Conservation (phyloP, 345 rosid species). For the Lepidium didymum region DNA sequence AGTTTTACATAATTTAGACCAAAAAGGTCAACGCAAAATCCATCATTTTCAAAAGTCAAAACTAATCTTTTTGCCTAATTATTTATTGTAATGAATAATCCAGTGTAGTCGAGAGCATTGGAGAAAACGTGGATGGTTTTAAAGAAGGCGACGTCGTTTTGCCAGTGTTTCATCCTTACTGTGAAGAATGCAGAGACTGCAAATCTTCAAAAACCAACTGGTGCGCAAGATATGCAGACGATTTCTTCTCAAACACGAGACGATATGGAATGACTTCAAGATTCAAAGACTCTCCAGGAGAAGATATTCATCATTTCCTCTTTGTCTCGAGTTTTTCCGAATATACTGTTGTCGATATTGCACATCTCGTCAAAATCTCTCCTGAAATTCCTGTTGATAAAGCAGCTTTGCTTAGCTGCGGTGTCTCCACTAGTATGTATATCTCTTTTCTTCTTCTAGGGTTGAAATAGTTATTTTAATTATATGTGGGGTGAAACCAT, state of each 20-base stretch:
- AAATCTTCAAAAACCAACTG: slow-evolving; percentile 45
- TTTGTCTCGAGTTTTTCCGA: slow-evolving; percentile 59
- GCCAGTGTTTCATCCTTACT: slow-evolving; percentile 48
- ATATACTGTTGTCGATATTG: slow-evolving; percentile 68
- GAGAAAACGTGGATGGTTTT: slow-evolving; percentile 49
- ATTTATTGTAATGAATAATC: background rate
- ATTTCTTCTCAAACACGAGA: slow-evolving; percentile 14
- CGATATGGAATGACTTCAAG: slow-evolving; percentile 46
- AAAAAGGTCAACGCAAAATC: background rate
- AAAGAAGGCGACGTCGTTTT: slow-evolving; percentile 52
- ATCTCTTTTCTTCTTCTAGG: background rate
- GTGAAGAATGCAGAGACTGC: slow-evolving; percentile 52
- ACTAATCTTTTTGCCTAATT: background rate
- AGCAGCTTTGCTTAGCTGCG: slow-evolving; percentile 60
- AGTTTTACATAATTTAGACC: slow-evolving; percentile 2
- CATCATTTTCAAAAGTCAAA: background rate
- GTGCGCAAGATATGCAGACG: slow-evolving; percentile 27
- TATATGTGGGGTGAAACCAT: background rate
- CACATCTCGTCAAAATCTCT: slow-evolving; percentile 42
- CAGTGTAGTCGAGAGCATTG: slow-evolving; percentile 74
- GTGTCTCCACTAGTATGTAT: slow-evolving; percentile 60
- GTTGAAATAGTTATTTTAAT: background rate
- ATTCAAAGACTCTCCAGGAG: slow-evolving; percentile 51
- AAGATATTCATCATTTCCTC: slow-evolving; percentile 41
- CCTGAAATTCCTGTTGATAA: slow-evolving; percentile 32